A percentile compares a stretch with the other conserved stretches of the same genome.
phyloP scores from a whole-genome alignment of 2,329 filamentous ascomycete genomes.

The Bretziella fagacearum region DNA sequence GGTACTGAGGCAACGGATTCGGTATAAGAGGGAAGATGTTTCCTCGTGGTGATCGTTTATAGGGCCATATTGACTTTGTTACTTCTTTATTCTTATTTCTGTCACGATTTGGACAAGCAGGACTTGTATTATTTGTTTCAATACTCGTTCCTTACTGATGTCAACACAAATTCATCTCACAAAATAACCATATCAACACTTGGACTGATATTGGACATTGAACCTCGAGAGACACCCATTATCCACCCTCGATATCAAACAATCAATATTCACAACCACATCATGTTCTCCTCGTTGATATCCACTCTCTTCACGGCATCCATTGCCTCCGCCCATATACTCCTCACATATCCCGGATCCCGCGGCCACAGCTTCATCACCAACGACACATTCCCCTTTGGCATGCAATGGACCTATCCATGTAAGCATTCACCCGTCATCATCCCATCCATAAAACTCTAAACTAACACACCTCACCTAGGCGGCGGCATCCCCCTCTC shows the following conservation, averaged over 20 bases:
- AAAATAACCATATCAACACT: neutral
- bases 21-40: neutral
- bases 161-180: neutral
- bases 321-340: conserved; percentile 28
- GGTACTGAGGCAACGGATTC: neutral
- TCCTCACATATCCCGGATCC: conserved; percentile 50
- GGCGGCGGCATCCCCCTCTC: conserved; percentile 60
- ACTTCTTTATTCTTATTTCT: neutral
- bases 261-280: neutral
- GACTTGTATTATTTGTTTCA: neutral
- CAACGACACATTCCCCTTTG: conserved; percentile 46
- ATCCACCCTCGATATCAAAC: neutral
- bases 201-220: neutral
- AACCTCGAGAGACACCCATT: neutral
- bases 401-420: conserved; percentile 57
- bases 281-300: neutral
- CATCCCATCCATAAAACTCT: neutral
- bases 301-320: conserved; percentile 12
- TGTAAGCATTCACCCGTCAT: conserved; percentile 31
- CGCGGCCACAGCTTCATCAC: conserved; percentile 48
- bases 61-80: neutral
- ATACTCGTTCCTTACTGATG: neutral
- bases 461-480: conserved; percentile 22
- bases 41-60: neutral
- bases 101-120: neutral